A percentile compares a stretch with the other conserved stretches of the same genome.
phyloP scores from a whole-genome alignment of 2,329 filamentous ascomycete species.

The Exophiala oligosperma region DNA sequence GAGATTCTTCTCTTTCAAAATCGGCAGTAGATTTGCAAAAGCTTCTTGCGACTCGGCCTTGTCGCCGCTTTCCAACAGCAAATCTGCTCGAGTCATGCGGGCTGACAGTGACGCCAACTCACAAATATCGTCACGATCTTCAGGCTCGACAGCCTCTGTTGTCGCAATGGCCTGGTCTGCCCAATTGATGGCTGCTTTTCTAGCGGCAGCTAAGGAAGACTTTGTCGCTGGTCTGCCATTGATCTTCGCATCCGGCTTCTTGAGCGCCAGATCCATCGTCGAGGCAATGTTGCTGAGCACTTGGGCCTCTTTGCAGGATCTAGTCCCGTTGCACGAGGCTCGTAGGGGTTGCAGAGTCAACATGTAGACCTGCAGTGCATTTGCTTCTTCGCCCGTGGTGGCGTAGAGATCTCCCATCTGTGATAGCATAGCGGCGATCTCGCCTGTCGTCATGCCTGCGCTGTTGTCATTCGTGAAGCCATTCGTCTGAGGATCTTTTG shows the following conservation, averaged over 20 bases:
- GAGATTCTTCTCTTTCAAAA: constrained; percentile 25
- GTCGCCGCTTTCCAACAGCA: constrained; percentile 26
- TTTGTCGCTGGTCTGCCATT: constrained; percentile 29
- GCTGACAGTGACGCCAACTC: constrained; percentile 24
- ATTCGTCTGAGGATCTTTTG: constrained; percentile 64
- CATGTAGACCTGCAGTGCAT: constrained; percentile 30
- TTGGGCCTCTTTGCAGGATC: constrained; percentile 29
- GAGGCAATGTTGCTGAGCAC: constrained; percentile 29
- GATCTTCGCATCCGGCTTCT: constrained; percentile 27
- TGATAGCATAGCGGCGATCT: constrained; percentile 36
- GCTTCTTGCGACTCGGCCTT: constrained; percentile 23
- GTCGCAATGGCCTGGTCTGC: constrained; percentile 28
- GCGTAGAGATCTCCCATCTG: constrained; percentile 30
- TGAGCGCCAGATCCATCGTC: constrained; percentile 28
- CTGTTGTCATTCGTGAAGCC: constrained; percentile 51
- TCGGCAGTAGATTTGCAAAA: constrained; percentile 24
- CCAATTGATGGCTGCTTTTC: constrained; percentile 26
- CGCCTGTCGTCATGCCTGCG: constrained; percentile 40
- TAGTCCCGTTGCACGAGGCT: constrained; percentile 25
- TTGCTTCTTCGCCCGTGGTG: constrained; percentile 28
- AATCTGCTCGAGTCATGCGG: constrained; percentile 27
- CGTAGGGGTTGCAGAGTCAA: constrained; percentile 27
- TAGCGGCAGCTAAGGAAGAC: constrained; percentile 20
- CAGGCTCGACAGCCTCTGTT: constrained; percentile 20
- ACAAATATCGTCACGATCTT: constrained; percentile 27